phyloP scores from a whole-genome alignment of 2,329 filamentous ascomycete species.

The Plenodomus biglobosus region DNA sequence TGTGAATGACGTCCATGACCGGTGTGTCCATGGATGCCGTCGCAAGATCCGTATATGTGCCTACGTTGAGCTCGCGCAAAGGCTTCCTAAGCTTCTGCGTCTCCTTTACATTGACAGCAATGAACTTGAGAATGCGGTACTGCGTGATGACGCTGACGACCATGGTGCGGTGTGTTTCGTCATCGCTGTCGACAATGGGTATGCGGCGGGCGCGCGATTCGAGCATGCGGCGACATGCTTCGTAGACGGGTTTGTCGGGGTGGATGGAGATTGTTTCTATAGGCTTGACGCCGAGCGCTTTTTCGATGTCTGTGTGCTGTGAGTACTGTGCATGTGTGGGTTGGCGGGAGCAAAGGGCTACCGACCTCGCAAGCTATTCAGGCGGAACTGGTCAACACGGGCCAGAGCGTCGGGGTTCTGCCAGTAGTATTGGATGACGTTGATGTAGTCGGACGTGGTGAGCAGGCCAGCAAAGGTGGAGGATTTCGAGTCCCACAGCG shows the following conservation, averaged over 20 bases:
- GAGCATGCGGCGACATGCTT: slow-evolving; percentile 92
- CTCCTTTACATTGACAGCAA: slow-evolving; percentile 89
- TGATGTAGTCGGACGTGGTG: slow-evolving; percentile 96
- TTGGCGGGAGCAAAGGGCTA: slow-evolving; percentile 6
- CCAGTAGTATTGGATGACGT: slow-evolving; percentile 98
- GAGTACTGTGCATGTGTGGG: slow-evolving; percentile 4
- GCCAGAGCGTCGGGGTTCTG: slow-evolving; percentile 89
- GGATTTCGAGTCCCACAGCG: slow-evolving; percentile 91
- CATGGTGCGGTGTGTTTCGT: slow-evolving; percentile 88
- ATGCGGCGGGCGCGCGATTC: slow-evolving; percentile 91
- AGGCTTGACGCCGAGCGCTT: slow-evolving; percentile 83
- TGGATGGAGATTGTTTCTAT: slow-evolving; percentile 97
- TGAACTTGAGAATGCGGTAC: slow-evolving; percentile 98
- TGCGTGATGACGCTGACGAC: slow-evolving; percentile 97
- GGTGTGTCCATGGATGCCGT: slow-evolving; percentile 87
- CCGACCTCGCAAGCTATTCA: slow-evolving; percentile 87
- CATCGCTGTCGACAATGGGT: slow-evolving; percentile 88
- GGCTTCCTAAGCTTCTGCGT: slow-evolving; percentile 88
- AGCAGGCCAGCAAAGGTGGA: slow-evolving; percentile 92
- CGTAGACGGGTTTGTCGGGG: slow-evolving; percentile 85
- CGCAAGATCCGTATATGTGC: slow-evolving; percentile 77
- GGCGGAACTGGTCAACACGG: slow-evolving; percentile 88
- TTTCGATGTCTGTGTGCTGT: slow-evolving; percentile 76
- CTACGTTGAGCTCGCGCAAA: slow-evolving; percentile 78
- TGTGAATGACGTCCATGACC: slow-evolving; percentile 91